Evolutionary conservation across 306 rosid species (phyloP).

Genomic region (Pueraria montana): DNA sequence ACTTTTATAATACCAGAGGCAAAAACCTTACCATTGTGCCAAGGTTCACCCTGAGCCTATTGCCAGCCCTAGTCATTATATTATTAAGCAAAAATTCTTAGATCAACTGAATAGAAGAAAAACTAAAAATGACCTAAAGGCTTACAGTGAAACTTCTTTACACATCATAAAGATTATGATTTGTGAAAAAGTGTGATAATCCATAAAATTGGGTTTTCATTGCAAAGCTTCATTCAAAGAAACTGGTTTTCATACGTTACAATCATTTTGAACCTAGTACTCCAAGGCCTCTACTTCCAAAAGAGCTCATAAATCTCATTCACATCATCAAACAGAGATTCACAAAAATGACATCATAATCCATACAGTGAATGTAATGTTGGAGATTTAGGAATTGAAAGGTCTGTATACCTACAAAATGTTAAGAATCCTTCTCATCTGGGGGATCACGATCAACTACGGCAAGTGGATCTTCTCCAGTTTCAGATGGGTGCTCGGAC

Average conservation of each 20-base stretch:
- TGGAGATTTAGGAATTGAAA: slow-evolving; percentile 43
- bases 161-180: slow-evolving; percentile 8
- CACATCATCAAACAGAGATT: slow-evolving; percentile 41
- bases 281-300: slow-evolving; percentile 42
- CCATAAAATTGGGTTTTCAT: slow-evolving; percentile 39
- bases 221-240: slow-evolving; percentile 37
- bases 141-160: slow-evolving; percentile 1
- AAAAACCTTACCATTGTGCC: background rate
- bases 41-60: background rate
- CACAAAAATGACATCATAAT: slow-evolving; percentile 42
- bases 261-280: slow-evolving; percentile 35
- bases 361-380: slow-evolving; percentile 44
- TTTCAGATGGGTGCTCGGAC: slow-evolving; percentile 57
- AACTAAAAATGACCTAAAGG: slow-evolving; percentile 9
- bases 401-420: slow-evolving; percentile 48
- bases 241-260: slow-evolving; percentile 43
- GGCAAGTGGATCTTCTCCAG: slow-evolving; percentile 54
- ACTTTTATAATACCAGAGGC: background rate
- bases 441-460: slow-evolving; percentile 50
- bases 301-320: slow-evolving; percentile 41
- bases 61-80: background rate
- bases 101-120: slow-evolving; percentile 18
- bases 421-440: slow-evolving; percentile 55
- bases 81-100: background rate
- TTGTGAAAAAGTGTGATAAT: background rate